Evolutionary conservation across 352 stramenopile species (phyloP).

Genomic region (Phytopythium oedochilum): DNA sequence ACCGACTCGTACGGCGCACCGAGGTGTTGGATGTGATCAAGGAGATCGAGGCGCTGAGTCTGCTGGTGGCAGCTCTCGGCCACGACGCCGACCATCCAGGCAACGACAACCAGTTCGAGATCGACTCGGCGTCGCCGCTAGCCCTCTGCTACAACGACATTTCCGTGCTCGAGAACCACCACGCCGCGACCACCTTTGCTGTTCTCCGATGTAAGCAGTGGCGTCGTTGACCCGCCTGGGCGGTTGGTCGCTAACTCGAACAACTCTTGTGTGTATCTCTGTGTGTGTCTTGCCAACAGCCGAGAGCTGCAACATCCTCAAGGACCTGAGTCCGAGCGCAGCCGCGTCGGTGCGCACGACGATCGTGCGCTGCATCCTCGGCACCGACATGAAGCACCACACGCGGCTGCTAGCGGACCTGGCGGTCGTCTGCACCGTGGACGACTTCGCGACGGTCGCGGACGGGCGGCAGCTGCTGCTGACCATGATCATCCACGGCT

Average conservation of each 20-base stretch:
- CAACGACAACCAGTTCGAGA: constrained; percentile 89
- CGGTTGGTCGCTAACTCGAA: neutral
- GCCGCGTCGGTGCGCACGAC: constrained; percentile 37
- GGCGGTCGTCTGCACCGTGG: constrained; percentile 28
- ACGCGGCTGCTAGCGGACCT: constrained; percentile 60
- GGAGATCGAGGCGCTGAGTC: constrained; percentile 65
- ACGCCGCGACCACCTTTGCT: constrained; percentile 71
- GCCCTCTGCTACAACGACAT: constrained; percentile 89
- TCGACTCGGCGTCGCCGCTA: constrained; percentile 68
- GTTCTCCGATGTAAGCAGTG: constrained; percentile 44
- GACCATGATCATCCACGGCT: constrained; percentile 81
- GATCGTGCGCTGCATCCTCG: constrained; percentile 76
- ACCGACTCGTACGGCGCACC: constrained; percentile 47
- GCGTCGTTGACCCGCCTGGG: neutral
- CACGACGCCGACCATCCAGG: constrained; percentile 88
- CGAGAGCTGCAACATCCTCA: constrained; percentile 52
- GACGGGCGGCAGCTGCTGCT: constrained; percentile 70
- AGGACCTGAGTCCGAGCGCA: constrained; percentile 42
- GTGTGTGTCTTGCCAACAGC: constrained; percentile 16
- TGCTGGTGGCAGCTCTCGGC: constrained; percentile 76
- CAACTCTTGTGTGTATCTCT: constrained; percentile 3
- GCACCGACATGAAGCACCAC: constrained; percentile 83
- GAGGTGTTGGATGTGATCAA: constrained; percentile 62
- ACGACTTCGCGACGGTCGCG: constrained; percentile 52
- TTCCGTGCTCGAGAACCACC: constrained; percentile 87